phyloP scores from a whole-genome alignment of 306 rosid species.

The Urtica urens region DNA sequence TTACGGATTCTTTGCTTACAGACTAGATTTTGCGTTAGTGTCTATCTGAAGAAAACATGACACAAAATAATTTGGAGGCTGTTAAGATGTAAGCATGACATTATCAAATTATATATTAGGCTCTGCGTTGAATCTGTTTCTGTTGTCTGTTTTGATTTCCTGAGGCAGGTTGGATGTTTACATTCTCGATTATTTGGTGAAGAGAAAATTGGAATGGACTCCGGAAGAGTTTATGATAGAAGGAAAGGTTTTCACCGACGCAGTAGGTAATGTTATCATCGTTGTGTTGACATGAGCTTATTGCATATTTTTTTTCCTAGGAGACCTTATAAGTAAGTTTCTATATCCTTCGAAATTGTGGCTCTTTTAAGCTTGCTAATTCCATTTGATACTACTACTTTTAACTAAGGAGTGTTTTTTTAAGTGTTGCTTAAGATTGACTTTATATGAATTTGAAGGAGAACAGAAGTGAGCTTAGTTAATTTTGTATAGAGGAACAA shows the following conservation, averaged over 20 bases:
- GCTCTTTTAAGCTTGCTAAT: too few species aligned
- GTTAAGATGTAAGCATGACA: slow-evolving; percentile 61
- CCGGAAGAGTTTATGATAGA: slow-evolving; percentile 90
- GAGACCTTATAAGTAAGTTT: too few species aligned
- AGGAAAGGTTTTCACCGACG: slow-evolving; percentile 92
- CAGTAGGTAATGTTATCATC: slow-evolving; percentile 93
- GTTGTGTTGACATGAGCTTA: background rate
- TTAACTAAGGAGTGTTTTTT: too few species aligned
- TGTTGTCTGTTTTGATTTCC: background rate
- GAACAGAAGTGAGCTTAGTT: too few species aligned
- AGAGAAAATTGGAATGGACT: slow-evolving; percentile 71
- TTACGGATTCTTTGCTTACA: slow-evolving; percentile 19
- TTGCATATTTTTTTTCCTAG: too few species aligned
- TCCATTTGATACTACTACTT: too few species aligned
- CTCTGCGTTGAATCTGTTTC: too few species aligned
- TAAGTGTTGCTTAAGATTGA: too few species aligned
- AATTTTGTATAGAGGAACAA: too few species aligned
- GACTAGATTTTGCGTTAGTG: slow-evolving; percentile 14
- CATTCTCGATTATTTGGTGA: slow-evolving; percentile 82
- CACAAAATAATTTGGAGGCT: slow-evolving; percentile 95
- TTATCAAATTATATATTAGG: too few species aligned
- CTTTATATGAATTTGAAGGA: too few species aligned
- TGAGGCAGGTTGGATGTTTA: slow-evolving; percentile 84
- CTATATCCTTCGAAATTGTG: too few species aligned
- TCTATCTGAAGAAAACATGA: slow-evolving; percentile 40